phyloP scores from a whole-genome alignment of 179 eudicot species.

The Sideroxylon spinosum region DNA sequence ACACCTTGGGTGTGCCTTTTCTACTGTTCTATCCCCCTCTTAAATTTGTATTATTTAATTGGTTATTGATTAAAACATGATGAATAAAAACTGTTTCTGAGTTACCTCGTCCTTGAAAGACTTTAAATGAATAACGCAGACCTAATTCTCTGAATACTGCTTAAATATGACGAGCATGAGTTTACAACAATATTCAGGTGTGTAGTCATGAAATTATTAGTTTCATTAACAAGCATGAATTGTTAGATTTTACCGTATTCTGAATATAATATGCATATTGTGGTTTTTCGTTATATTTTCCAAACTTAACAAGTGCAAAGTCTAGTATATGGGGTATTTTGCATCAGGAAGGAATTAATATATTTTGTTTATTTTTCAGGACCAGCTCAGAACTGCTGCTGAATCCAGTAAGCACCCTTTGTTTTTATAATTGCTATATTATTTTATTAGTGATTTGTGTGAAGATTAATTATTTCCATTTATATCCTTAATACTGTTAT shows the following conservation, averaged over 20 bases:
- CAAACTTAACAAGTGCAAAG: background rate
- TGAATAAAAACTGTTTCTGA: too few species aligned
- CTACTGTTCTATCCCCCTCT: too few species aligned
- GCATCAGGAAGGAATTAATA: slow-evolving; percentile 9
- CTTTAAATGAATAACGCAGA: too few species aligned
- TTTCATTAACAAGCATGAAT: background rate
- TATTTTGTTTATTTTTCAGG: slow-evolving; percentile 52
- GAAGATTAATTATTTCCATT: background rate
- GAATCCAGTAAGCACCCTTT: slow-evolving; percentile 72
- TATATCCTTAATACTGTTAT: background rate
- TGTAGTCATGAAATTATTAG: background rate
- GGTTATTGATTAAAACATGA: background rate
- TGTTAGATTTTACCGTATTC: background rate
- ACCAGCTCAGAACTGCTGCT: slow-evolving; percentile 95
- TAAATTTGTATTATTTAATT: background rate
- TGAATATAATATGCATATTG: background rate
- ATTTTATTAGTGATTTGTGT: too few species aligned
- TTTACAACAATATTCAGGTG: background rate
- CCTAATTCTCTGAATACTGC: background rate
- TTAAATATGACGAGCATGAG: background rate
- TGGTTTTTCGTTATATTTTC: background rate
- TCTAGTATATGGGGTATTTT: background rate
- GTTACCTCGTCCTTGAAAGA: background rate
- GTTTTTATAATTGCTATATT: background rate
- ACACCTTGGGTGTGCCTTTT: too few species aligned